Base-by-base conservation (phyloP, 169 alveolate genomes). In the Eimeria acervulina region DNA sequence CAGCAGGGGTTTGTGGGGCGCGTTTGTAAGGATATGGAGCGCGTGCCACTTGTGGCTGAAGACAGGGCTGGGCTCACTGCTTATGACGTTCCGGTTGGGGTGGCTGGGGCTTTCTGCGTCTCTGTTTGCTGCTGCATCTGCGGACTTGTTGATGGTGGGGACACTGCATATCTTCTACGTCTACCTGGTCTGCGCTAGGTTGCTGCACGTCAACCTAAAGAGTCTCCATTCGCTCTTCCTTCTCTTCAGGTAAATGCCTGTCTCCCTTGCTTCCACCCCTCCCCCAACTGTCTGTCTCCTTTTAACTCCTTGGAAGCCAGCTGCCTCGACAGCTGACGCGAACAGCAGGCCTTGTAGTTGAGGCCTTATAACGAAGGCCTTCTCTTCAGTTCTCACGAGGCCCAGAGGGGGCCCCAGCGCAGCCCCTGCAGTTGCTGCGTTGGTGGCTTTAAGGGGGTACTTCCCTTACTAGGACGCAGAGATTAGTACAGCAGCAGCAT, bases 161-260 rank as follows among this genome's bases (percentile, higher is more conserved):
- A 80, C 93, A 23, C 66, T 66, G 38, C 96, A 95, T 92, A 87
- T 95, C 26, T 95, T 95, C 17, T 95, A 85, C 92, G 85, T 95
- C 61, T 95, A 95, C 84, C 68, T 87, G 66, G 96, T 85, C 6
- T 85, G 94, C 76, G 95, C 96, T 44, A 44, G 95, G 36, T 95
- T 95, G 38, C 61, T 72, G 66, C 83, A 70, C 70, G 81, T 83
- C 19, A 76, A 85, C 72, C 28, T 76, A 8, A 66, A 55, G 95
- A 52, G 95, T 89, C 95, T 95, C 36, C 83, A 72, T 70, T 84
- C 96, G 17, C 92, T 95, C 81, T 95, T 85, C 85, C 91, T 40
- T 23, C 78, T 95, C 52, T 95, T 95, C 89, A 80, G 96, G 95
- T 85, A 21, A 84, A 23, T 31, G 0, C 66, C 63, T 4, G 38